A percentile compares a stretch with the other conserved stretches of the same genome.
Conservation (phyloP, 108 stramenopile species). For the Nannochloropsis gaditana region DNA sequence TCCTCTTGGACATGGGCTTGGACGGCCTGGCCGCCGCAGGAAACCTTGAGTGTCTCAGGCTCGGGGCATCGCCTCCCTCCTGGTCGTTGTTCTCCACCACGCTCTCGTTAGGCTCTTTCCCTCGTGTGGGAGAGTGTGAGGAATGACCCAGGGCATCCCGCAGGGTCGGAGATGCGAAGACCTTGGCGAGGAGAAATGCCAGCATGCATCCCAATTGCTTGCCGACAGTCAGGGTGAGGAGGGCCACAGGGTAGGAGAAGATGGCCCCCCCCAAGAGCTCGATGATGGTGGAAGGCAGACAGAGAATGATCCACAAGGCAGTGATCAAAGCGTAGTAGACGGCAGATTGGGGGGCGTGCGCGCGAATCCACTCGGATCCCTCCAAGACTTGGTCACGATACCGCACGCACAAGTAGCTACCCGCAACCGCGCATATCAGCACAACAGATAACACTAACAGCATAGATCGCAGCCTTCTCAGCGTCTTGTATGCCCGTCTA, state of each 20-base stretch:
- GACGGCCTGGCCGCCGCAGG: neutral
- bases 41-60: neutral
- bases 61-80: neutral
- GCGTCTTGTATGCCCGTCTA: neutral
- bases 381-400: neutral
- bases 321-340: constrained; percentile 18
- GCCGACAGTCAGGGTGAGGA: neutral
- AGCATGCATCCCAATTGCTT: neutral
- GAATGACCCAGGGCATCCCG: neutral
- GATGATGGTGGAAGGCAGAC: neutral
- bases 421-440: neutral
- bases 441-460: neutral
- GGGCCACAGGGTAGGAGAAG: neutral
- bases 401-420: neutral
- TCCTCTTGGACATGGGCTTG: neutral
- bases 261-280: neutral
- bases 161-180: neutral
- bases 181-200: neutral
- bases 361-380: neutral
- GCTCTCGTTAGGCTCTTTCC: neutral
- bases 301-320: neutral
- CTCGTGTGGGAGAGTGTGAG: neutral
- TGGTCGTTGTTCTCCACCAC: neutral
- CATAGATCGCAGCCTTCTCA: neutral
- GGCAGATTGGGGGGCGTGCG: neutral